Base-by-base conservation (phyloP, 2,329 filamentous ascomycete genomes). In the Periglandula ipomoeae region DNA sequence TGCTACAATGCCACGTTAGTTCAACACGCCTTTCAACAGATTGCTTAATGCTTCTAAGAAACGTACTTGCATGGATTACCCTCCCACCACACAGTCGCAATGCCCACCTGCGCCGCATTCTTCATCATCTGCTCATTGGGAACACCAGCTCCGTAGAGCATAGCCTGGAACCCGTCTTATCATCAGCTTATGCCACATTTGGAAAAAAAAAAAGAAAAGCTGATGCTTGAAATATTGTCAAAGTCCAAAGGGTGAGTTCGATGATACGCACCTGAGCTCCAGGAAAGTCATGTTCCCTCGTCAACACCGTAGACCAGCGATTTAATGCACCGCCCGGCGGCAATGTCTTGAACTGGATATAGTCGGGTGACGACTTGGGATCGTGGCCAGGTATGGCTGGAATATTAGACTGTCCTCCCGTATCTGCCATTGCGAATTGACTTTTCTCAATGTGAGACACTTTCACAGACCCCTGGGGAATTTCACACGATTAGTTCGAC, bases 81-180 rank as follows among this genome's bases (percentile, higher is more conserved):
- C 68, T 96, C 89, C 90, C 90, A 97, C 90, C 90, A 96, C 4
- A 96, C 87, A 5, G 86, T 89, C 7, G 89, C 85, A 61, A 96
- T 81, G 50, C 91, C 91, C 23, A 97, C 87, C 55, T 97, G 91
- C 11, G 91, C 88, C 47, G 86, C 85, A 50, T 78, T 91, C 69
- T 91, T 90, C 87, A 97, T 95, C 60, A 84, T 81, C 49, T 93
- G 75, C 59, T 81, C 76, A 61, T 89, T 80, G 1, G 89, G 87
- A 30, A 97, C 86, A 22, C 91, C 91, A 8, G 91, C 89, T 13
- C 87, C 90, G 68, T 95, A 97, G 20, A 97, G 78, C 91, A 96
- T 96, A 38, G 91, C 89, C 85, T 90, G 49, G 6, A 30, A 4
- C 3, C 9, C 10, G 10, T 9, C 27, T 32, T 11, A 32, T 5